Conservation (phyloP, 176 grass and related monocot species). For the Panicum miliaceum region DNA sequence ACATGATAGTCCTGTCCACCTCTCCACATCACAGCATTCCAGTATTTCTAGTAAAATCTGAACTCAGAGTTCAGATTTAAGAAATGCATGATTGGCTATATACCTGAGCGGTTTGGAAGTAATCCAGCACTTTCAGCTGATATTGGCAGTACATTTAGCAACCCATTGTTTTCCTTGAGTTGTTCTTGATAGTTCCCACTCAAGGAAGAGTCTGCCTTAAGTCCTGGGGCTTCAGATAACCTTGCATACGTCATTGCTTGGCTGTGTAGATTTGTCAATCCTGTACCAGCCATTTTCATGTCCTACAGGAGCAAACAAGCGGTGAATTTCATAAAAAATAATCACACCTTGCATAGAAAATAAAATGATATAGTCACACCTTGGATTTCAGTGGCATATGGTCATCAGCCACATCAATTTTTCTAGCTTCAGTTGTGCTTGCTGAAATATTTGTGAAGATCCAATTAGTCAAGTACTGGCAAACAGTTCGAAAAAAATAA, state of each 20-base stretch:
- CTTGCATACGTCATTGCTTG: constrained; percentile 71
- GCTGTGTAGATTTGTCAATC: constrained; percentile 60
- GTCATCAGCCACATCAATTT: constrained; percentile 38
- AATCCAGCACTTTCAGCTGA: constrained; percentile 89
- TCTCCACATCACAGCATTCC: constrained; percentile 1
- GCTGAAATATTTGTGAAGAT: constrained; percentile 26
- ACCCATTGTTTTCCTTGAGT: constrained; percentile 42
- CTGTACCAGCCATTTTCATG: constrained; percentile 53
- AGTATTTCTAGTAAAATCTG: constrained; percentile 2
- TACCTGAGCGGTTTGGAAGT: constrained; percentile 70
- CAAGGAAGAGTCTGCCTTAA: constrained; percentile 40
- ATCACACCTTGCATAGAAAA: constrained; percentile 36
- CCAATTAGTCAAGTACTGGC: constrained; percentile 3
- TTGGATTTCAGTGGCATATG: constrained; percentile 35
- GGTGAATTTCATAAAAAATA: constrained; percentile 13
- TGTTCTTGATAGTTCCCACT: constrained; percentile 36
- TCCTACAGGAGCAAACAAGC: constrained; percentile 45
- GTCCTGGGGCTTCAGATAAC: constrained; percentile 59
- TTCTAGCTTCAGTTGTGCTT: constrained; percentile 31
- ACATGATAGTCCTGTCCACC: not conserved
- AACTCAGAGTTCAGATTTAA: not conserved
- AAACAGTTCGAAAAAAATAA: constrained; percentile 14
- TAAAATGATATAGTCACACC: constrained; percentile 36
- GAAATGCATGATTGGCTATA: not conserved
- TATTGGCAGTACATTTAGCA: constrained; percentile 73